A percentile compares a stretch with the other conserved stretches of the same genome.
Conservation (phyloP, 345 rosid species). For the Isatis tinctoria region DNA sequence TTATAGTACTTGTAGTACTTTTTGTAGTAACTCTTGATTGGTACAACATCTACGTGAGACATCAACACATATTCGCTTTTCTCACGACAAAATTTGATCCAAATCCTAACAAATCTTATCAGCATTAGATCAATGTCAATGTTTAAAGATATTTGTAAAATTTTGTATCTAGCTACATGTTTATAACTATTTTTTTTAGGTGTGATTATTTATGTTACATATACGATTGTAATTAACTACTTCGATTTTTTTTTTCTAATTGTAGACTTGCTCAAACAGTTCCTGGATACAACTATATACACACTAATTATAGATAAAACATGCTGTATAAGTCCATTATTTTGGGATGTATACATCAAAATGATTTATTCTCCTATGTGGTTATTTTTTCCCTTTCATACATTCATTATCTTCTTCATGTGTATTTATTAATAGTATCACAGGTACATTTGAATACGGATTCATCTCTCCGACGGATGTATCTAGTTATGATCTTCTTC, state of each 20-base stretch:
- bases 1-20: too few relatives aligned
- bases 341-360: not conserved
- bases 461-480: not conserved
- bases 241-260: not conserved
- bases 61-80: too few relatives aligned
- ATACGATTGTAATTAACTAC: not conserved
- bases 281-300: not conserved
- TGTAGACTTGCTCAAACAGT: conserved; percentile 2
- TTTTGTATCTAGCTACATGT: not conserved
- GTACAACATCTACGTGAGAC: too few relatives aligned
- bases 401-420: not conserved
- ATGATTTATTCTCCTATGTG: not conserved
- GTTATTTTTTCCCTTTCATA: not conserved
- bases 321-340: conserved; percentile 3
- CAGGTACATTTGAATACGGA: not conserved
- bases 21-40: too few relatives aligned
- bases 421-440: not conserved
- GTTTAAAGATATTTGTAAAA: not conserved
- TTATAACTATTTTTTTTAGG: not conserved
- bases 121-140: not conserved
- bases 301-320: not conserved
- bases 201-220: not conserved
- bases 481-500: not conserved
- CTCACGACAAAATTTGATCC: not conserved
- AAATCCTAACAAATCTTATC: not conserved